These are phyloP conservation scores for Actinidia chinensis DNA, from an alignment of 179 eudicot genomes.

Conservation along the genomic window DNA sequence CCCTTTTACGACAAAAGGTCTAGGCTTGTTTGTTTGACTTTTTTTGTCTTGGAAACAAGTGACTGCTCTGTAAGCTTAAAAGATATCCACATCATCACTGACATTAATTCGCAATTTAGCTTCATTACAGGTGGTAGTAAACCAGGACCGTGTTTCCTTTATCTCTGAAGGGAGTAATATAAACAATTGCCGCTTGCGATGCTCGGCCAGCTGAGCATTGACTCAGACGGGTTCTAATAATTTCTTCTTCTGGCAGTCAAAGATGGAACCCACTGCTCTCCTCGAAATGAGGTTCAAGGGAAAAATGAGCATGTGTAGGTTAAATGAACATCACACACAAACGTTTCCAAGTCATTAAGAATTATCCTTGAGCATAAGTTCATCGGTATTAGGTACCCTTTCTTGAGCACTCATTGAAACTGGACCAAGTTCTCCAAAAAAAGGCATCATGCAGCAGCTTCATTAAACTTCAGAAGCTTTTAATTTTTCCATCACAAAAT, in stretches of 20 bases:
- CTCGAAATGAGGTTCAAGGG: slow-evolving; percentile 39
- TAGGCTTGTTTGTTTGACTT: slow-evolving; percentile 54
- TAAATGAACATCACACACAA: slow-evolving; percentile 51
- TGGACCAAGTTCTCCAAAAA: slow-evolving; percentile 79
- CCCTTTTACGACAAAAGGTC: slow-evolving; percentile 86
- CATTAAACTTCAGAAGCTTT: slow-evolving; percentile 41
- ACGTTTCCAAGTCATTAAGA: slow-evolving; percentile 64
- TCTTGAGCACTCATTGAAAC: slow-evolving; percentile 73
- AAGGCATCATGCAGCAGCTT: slow-evolving; percentile 51
- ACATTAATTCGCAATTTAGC: slow-evolving; percentile 28
- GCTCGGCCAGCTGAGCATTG: slow-evolving; percentile 71
- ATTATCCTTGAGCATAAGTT: slow-evolving; percentile 54
- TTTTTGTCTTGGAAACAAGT: slow-evolving; percentile 59
- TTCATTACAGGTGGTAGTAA: slow-evolving; percentile 73
- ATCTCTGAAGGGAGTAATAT: slow-evolving; percentile 74
- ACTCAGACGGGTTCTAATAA: slow-evolving; percentile 52
- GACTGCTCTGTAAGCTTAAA: slow-evolving; percentile 75
- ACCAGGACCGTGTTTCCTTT: slow-evolving; percentile 39
- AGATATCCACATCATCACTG: slow-evolving; percentile 56
- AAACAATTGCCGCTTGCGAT: slow-evolving; percentile 77
- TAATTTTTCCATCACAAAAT: slow-evolving; percentile 27
- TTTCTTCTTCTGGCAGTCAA: slow-evolving; percentile 37
- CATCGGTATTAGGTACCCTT: slow-evolving; percentile 66
- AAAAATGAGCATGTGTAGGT: slow-evolving; percentile 48
- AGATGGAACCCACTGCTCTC: slow-evolving; percentile 31